Evolutionary conservation across 179 eudicot species (phyloP), one percentile per base, ranked within the genome.

Genomic region (Pouteria campechiana): DNA sequence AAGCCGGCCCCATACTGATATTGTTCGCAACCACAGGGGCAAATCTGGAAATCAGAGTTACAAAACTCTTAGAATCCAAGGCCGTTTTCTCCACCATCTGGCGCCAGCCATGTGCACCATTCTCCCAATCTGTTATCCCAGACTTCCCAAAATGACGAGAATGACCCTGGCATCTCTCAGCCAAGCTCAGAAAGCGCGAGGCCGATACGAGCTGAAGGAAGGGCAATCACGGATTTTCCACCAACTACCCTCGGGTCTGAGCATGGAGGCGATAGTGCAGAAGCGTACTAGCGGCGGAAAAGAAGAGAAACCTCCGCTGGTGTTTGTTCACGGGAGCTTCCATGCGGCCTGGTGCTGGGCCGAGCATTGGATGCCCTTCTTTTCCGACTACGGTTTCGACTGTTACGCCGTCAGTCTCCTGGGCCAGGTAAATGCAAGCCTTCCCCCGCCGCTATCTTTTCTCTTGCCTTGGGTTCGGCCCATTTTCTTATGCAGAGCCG

Each of bases 331-430:
- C 65, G 97, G 97, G 21, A 88, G 97, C 62, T 88, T 70, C 33
- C 97, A 88, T 33, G 97, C 83, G 6, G 97, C 85, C 42, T 88
- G 97, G 97, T 88, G 95, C 42, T 88, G 97, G 97, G 85, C 95
- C 56, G 80, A 88, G 20, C 78, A 78, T 32, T 88, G 95, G 95
- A 30, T 88, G 58, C 95, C 95, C 11, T 88, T 68, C 81, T 88
- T 88, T 57, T 73, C 95, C 15, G 36, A 49, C 31, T 41, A 65
- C 8, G 94, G 97, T 3, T 84, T 57, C 47, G 80, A 84, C 39
- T 88, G 83, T 44, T 76, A 72, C 54, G 85, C 97, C 9, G 73
- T 88, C 57, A 84, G 94, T 64, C 69, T 88, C 50, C 47, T 84
- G 32, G 97, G 72, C 25, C 97, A 88, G 94, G 97, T 88, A n/a